Conservation (phyloP, 176 grass and related monocot genomes). For the Zea mays region DNA sequence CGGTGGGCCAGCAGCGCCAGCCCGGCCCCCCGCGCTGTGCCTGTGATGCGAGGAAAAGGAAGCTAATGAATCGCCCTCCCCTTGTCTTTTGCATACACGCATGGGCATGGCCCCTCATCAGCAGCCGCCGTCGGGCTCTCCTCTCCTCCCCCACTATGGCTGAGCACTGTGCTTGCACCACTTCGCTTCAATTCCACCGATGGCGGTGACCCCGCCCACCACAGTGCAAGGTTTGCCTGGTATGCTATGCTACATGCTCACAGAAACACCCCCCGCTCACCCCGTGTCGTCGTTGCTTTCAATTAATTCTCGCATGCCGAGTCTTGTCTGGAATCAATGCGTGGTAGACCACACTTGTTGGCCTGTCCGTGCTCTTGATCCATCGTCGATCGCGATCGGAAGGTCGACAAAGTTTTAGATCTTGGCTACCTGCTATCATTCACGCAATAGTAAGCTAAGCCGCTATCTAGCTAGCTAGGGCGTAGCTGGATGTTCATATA, state of each 20-base stretch:
- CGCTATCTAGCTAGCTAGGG: too few species aligned
- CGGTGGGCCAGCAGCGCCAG: slow-evolving; percentile 1
- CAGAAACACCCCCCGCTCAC: too few species aligned
- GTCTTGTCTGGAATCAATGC: slow-evolving; percentile 38
- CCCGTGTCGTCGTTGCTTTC: too few species aligned
- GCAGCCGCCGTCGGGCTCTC: neutral
- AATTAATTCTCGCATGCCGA: slow-evolving; percentile 8
- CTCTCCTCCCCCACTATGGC: slow-evolving; percentile 15
- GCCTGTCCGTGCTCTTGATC: neutral
- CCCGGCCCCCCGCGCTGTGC: neutral
- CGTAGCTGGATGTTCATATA: too few species aligned
- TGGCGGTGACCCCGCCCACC: slow-evolving; percentile 26
- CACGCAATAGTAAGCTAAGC: neutral
- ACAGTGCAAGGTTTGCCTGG: neutral
- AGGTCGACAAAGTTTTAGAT: neutral
- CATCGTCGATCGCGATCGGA: neutral
- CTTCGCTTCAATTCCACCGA: neutral
- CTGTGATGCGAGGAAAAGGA: slow-evolving; percentile 16
- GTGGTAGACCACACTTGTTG: slow-evolving; percentile 22
- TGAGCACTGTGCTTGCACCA: slow-evolving; percentile 23
- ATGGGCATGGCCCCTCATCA: slow-evolving; percentile 2
- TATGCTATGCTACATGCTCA: too few species aligned
- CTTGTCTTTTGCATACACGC: slow-evolving; percentile 43
- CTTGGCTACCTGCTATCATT: neutral
- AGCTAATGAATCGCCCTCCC: slow-evolving; percentile 40